Evolutionary conservation across 2,329 filamentous ascomycete species (phyloP), one percentile per base, ranked within the genome.

Genomic region (Botryosphaeria agaves): DNA sequence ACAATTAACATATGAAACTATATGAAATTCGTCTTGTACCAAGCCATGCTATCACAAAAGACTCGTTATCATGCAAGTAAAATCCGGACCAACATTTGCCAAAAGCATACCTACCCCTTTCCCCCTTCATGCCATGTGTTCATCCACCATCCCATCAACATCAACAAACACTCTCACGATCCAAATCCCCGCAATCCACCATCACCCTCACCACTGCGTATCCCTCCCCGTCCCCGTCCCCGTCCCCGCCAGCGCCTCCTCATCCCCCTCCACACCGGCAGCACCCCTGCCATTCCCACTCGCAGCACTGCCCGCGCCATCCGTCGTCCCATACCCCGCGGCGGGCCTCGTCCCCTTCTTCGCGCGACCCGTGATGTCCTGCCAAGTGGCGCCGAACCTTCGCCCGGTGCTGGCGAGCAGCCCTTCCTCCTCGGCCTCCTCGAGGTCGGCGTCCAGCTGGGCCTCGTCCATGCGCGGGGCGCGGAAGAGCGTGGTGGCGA

Each of bases 351-450:
- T 30, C 7, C 30, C 27, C 26, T 36, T 38, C 34, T 46, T 49
- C 25, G 57, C 53, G 14, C 66, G 52, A 2, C 77, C 78, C 1
- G 77, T 81, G 30, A 92, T 76, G 48, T 92, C 83, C 49, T 87
- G 72, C 84, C 84, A 94, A 1, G 79, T 84, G 4, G 82, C 82
- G 26, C 79, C 77, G 41, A 92, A 84, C 18, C 83, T 67, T 34
- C 83, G 61, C 5, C 83, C 74, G 0, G 84, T 92, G 42, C 72
- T 83, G 0, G 83, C 82, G 28, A 98, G 59, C 29, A 98, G 60
- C 7, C 85, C 82, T 57, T 98, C 89, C 47, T 98, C 89, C 49
- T 95, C 89, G 12, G 87, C 84, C 18, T 76, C 80, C 51, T 92
- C 82, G 11, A 85, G 76, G 47, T 94, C 85, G 37, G 87, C 80